Conservation (phyloP, 2,329 filamentous ascomycete species). For the Cladosporium velox region DNA sequence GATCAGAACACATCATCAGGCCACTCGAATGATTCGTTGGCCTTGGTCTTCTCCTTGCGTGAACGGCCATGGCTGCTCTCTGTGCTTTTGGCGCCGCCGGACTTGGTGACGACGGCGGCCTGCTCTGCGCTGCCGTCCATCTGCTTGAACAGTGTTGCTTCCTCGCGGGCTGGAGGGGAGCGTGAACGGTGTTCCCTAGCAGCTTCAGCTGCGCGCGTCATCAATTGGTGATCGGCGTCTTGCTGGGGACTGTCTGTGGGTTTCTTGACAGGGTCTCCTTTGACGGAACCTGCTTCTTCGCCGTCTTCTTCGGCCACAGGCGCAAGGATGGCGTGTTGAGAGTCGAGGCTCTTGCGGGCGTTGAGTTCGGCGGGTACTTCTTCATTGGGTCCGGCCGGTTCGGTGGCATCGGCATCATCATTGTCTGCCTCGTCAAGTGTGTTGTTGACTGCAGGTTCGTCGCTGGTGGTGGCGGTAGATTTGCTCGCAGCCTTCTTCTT, state of each 20-base stretch:
- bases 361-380: background rate
- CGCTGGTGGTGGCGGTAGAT: background rate
- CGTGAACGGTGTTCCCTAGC: constrained; percentile 25
- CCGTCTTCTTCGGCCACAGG: constrained; percentile 40
- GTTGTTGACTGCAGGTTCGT: background rate
- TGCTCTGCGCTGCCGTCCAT: constrained; percentile 21
- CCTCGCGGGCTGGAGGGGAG: background rate
- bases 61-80: constrained; percentile 5
- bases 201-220: constrained; percentile 30
- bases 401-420: constrained; percentile 29
- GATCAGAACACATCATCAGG: constrained; percentile 40
- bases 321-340: constrained; percentile 32
- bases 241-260: constrained; percentile 25
- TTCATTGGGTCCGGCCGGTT: background rate
- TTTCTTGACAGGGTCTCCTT: constrained; percentile 29
- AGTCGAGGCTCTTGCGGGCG: constrained; percentile 29
- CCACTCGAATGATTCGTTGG: constrained; percentile 35
- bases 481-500: constrained; percentile 21
- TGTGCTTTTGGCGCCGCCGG: constrained; percentile 23
- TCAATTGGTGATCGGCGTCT: constrained; percentile 26
- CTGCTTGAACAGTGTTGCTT: background rate
- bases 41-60: constrained; percentile 5
- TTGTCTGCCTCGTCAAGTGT: background rate
- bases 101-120: constrained; percentile 25
- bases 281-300: constrained; percentile 25